phyloP scores from a whole-genome alignment of 306 rosid genomes.

The Citrullus colocynthis region DNA sequence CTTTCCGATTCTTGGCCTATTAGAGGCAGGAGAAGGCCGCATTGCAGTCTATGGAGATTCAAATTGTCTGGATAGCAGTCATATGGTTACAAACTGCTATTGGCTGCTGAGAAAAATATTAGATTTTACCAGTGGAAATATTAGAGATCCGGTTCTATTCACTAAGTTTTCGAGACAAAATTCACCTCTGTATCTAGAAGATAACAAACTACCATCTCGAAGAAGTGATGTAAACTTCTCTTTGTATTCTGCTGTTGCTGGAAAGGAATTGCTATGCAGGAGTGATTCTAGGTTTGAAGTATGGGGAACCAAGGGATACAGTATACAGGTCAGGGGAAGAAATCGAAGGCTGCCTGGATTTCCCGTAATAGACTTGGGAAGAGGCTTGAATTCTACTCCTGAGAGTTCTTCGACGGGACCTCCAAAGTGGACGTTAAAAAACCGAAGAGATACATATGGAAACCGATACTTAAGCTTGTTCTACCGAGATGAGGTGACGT shows the following conservation, averaged over 20 bases:
- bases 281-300: constrained; percentile 71
- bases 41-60: constrained; percentile 91
- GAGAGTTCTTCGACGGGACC: constrained; percentile 19
- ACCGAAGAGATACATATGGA: constrained; percentile 32
- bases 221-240: constrained; percentile 88
- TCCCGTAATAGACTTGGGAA: constrained; percentile 50
- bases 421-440: constrained; percentile 13
- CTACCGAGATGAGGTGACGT: constrained; percentile 70
- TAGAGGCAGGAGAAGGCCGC: constrained; percentile 52
- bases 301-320: constrained; percentile 86
- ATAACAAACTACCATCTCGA: constrained; percentile 74
- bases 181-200: constrained; percentile 43
- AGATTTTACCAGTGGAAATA: constrained; percentile 57
- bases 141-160: constrained; percentile 72
- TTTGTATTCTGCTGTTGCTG: constrained; percentile 56
- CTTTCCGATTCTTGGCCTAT: constrained; percentile 83
- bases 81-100: constrained; percentile 92
- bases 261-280: constrained; percentile 66
- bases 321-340: constrained; percentile 66
- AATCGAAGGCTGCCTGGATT: constrained; percentile 77
- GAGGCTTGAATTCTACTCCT: constrained; percentile 44
- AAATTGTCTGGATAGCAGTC: constrained; percentile 93
- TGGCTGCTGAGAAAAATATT: constrained; percentile 67
- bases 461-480: constrained; percentile 61
- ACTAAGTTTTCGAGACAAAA: constrained; percentile 45